These are phyloP conservation scores for Jimgerdemannia lactiflua DNA, from an alignment of 192 early-diverging fungal genomes.

Conservation along the genomic window DNA sequence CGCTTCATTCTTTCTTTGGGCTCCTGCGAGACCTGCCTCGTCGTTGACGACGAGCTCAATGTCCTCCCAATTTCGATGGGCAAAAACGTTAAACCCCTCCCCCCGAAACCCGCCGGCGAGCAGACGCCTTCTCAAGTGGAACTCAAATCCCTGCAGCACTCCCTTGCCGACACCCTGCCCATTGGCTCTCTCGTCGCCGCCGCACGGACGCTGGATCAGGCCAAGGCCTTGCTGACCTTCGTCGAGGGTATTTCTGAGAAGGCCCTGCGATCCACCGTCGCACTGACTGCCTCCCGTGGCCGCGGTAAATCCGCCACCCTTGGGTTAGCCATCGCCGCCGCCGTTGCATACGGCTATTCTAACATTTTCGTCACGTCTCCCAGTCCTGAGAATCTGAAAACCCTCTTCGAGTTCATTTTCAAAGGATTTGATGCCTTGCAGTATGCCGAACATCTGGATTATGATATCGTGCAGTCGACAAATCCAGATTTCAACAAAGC, in stretches of 20 bases:
- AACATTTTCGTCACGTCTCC: conserved; percentile 99
- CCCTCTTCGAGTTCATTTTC: conserved; percentile 97
- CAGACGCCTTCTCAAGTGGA: conserved; percentile 53
- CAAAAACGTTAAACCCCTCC: conserved; percentile 89
- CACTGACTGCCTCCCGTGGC: conserved; percentile 93
- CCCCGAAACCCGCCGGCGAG: conserved; percentile 51
- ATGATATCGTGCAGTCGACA: conserved; percentile 97
- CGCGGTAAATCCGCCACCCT: conserved; percentile 97
- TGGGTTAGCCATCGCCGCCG: conserved; percentile 91
- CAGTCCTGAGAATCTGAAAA: conserved; percentile 96
- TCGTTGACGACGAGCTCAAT: conserved; percentile 98
- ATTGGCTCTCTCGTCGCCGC: conserved; percentile 80
- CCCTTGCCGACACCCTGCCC: conserved; percentile 88
- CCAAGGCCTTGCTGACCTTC: conserved; percentile 95
- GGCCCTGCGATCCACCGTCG: conserved; percentile 84
- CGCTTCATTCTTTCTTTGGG: conserved; percentile 94
- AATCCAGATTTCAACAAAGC: conserved; percentile 95
- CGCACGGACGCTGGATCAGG: conserved; percentile 92
- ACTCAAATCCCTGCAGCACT: conserved; percentile 79
- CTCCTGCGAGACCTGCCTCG: conserved; percentile 82
- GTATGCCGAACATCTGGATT: conserved; percentile 99
- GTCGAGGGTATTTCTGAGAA: conserved; percentile 97
- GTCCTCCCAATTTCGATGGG: conserved; percentile 92
- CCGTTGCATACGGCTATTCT: conserved; percentile 97
- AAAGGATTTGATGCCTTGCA: conserved; percentile 96